Base-by-base conservation (phyloP, 2,329 filamentous ascomycete species). In the Venturia nashicola region DNA sequence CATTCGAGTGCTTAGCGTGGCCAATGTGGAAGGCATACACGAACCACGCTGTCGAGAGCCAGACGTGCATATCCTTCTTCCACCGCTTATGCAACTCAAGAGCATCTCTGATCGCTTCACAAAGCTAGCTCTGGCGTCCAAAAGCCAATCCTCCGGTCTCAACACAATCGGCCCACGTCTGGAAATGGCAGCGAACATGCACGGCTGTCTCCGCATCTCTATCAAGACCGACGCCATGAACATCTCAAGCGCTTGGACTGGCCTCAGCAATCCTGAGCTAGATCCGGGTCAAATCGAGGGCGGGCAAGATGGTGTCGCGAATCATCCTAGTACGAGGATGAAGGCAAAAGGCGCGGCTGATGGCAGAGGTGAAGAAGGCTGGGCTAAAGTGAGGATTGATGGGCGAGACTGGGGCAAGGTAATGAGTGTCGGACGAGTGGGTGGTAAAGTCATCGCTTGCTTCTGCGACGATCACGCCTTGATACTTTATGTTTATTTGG, bases 71-170 rank as follows among this genome's bases (percentile, higher is more conserved):
- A 96, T 99, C 71, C 86, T 91, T 63, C 82, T 99, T 3, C 94
- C 94, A 0, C 87, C 90, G 5, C 79, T 99, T 5, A 80, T 91
- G 51, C 92, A 97, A 71, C 81, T 99, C 65, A 97, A 97, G 73
- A 88, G 88, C 67, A 94, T 99, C 67, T 96, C 91, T 4, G 94
- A 99, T 74, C 87, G 94, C 62, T 97, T 97, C 76, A 97, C 91
- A 51, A 93, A 90, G 71, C 84, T 97, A 2, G 90, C 90, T 1
- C 69, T 78, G 12, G 71, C 76, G 3, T 42, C 64, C 5, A 40
- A 34, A 18, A 5, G 73, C 0, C 65, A 74, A 3, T 70, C 68
- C 34, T 72, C 72, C 20, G 76, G 77, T 18, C 67, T 70, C 8
- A 64, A 68, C 64, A 63, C 68, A 68, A 20, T 70, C 67, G 71